phyloP scores from a whole-genome alignment of 345 rosid genomes.

The Mercurialis annua region DNA sequence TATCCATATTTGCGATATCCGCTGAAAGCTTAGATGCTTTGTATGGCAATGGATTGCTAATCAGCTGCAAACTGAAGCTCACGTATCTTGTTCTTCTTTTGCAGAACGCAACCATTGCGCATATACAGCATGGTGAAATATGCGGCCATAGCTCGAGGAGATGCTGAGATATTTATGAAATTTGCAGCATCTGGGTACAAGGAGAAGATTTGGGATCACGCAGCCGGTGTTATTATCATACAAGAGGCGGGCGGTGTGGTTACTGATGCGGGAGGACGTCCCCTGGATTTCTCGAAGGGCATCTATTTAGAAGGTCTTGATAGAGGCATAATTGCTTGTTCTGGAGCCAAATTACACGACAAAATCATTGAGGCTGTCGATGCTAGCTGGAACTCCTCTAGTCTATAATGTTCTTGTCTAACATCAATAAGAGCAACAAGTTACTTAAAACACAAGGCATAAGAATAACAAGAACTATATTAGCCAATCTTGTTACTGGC shows the following conservation, averaged over 20 bases:
- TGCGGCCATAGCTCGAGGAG: conserved; percentile 54
- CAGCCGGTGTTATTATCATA: conserved; percentile 45
- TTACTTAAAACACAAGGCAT: background rate
- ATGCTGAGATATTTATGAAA: conserved; percentile 55
- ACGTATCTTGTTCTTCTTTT: background rate
- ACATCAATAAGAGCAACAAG: background rate
- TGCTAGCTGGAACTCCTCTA: conserved; percentile 58
- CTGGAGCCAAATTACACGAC: conserved; percentile 41
- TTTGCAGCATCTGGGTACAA: conserved; percentile 52
- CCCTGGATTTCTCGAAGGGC: conserved; percentile 47
- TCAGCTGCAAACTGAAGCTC: conserved; percentile 9
- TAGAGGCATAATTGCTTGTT: conserved; percentile 45
- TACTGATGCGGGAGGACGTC: conserved; percentile 48
- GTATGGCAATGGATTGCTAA: background rate
- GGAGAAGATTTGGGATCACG: conserved; percentile 68
- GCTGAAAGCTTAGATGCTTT: background rate
- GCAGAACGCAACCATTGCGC: conserved; percentile 52
- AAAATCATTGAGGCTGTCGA: conserved; percentile 45
- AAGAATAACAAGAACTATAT: background rate
- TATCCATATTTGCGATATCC: background rate
- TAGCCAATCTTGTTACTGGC: background rate
- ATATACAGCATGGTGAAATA: conserved; percentile 62
- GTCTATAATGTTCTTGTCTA: conserved; percentile 26
- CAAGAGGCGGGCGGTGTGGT: conserved; percentile 58
- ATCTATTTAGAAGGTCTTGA: conserved; percentile 46